A percentile compares a stretch with the other conserved stretches of the same genome.
Conservation (phyloP, 108 stramenopile genomes). For the Nitzschia inconspicua region DNA sequence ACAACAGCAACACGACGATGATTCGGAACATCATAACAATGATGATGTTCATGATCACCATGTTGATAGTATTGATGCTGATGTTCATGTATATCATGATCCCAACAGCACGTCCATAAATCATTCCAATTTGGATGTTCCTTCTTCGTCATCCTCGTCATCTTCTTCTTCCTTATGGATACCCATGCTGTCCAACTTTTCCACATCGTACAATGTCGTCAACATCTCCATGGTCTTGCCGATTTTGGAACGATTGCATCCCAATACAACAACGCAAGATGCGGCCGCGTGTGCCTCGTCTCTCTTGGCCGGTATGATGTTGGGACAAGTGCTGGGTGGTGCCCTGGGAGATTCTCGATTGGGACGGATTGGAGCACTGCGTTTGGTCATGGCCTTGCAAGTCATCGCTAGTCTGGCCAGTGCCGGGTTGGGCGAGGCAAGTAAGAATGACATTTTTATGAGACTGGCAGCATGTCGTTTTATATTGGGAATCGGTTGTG, state of each 20-base stretch:
- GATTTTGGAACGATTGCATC: slow-evolving; percentile 43
- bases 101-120: background rate
- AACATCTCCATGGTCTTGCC: slow-evolving; percentile 78
- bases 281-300: slow-evolving; percentile 54
- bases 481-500: slow-evolving; percentile 76
- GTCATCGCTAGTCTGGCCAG: slow-evolving; percentile 64
- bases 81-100: background rate
- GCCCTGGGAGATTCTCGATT: slow-evolving; percentile 68
- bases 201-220: slow-evolving; percentile 89
- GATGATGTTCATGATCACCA: background rate
- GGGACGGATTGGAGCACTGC: slow-evolving; percentile 61
- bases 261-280: slow-evolving; percentile 1
- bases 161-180: slow-evolving; percentile 34
- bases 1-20: background rate
- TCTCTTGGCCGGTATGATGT: slow-evolving; percentile 82
- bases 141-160: background rate
- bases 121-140: background rate
- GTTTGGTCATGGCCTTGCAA: slow-evolving; percentile 74
- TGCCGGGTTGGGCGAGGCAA: slow-evolving; percentile 23
- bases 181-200: slow-evolving; percentile 86
- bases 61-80: background rate
- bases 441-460: slow-evolving; percentile 27
- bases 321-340: slow-evolving; percentile 84
- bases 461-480: slow-evolving; percentile 67
- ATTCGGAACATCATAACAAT: background rate